These are phyloP conservation scores for Violaceomyces palustris DNA, from an alignment of 1,284 basidiomycete genomes.

Conservation along the genomic window DNA sequence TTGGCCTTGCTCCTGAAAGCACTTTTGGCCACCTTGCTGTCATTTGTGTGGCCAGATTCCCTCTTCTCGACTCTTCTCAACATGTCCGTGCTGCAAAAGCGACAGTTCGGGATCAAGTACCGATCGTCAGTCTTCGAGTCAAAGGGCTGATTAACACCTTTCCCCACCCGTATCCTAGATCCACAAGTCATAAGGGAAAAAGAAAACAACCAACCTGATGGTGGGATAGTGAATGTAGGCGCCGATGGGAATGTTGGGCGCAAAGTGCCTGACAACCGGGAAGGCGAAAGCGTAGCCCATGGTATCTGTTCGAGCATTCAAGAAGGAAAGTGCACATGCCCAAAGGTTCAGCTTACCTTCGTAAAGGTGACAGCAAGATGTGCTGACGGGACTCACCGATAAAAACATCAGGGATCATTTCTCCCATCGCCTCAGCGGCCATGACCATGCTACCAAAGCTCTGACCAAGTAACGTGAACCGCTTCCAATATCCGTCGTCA, in stretches of 20 bases:
- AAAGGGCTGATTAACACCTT: no score
- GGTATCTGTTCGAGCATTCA: conserved; percentile 77
- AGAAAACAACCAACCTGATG: conserved; percentile 58
- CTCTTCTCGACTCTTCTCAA: conserved; percentile 68
- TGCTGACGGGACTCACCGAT: conserved; percentile 75
- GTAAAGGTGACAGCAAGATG: no score
- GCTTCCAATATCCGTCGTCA: conserved; percentile 76
- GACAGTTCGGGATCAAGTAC: no score
- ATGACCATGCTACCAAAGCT: conserved; percentile 79
- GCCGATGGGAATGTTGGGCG: conserved; percentile 65
- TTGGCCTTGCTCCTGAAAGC: conserved; percentile 64
- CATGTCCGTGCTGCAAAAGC: conserved; percentile 76
- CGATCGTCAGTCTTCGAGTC: no score
- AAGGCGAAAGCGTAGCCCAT: conserved; percentile 98
- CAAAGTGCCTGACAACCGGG: conserved; percentile 65
- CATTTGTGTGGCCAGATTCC: conserved; percentile 65
- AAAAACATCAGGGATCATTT: conserved; percentile 77
- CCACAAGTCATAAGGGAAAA: no score
- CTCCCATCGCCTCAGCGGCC: conserved; percentile 69
- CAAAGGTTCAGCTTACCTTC: neutral
- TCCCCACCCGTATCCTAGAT: no score
- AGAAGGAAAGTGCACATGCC: neutral
- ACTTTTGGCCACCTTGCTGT: conserved; percentile 59
- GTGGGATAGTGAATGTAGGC: conserved; percentile 96
- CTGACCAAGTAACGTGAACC: conserved; percentile 86